A percentile compares a stretch with the other conserved stretches of the same genome.
These are phyloP conservation scores for Candida broadrunensis DNA, from an alignment of 805 yeast species.

Conservation along the genomic window DNA sequence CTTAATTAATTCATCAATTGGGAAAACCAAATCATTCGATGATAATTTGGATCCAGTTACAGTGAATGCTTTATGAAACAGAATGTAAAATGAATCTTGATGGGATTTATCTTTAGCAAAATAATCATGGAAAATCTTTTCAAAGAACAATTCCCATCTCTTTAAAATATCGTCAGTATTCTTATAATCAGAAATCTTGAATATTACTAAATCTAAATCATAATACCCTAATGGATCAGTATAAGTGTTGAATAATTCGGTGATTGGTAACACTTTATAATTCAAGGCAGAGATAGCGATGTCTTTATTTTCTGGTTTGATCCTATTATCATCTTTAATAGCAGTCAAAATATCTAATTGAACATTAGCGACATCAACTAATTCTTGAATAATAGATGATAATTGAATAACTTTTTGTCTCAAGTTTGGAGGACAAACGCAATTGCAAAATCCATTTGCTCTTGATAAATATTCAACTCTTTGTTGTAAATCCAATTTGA, in stretches of 20 bases:
- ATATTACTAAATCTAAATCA: conserved; percentile 74
- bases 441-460: conserved; percentile 89
- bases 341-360: conserved; percentile 64
- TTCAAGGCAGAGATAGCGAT: conserved; percentile 55
- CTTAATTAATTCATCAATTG: conserved; percentile 67
- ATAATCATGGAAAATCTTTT: conserved; percentile 41
- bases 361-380: conserved; percentile 80
- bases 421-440: conserved; percentile 72
- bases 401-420: conserved; percentile 75
- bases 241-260: conserved; percentile 79
- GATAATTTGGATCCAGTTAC: conserved; percentile 62
- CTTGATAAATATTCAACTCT: conserved; percentile 87
- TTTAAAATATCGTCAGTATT: conserved; percentile 77
- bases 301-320: conserved; percentile 46
- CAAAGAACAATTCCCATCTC: conserved; percentile 76
- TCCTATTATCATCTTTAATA: conserved; percentile 50
- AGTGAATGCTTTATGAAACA: conserved; percentile 36
- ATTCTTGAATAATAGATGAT: conserved; percentile 67
- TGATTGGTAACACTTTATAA: conserved; percentile 63
- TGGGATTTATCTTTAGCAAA: conserved; percentile 13
- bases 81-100: conserved; percentile 37
- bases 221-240: conserved; percentile 87
- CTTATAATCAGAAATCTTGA: conserved; percentile 81
- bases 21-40: conserved; percentile 75
- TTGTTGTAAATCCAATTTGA: conserved; percentile 62